A percentile compares a stretch with the other conserved stretches of the same genome.
Conservation (phyloP, 768 basidiomycete species). For the Lentinula aciculospora region DNA sequence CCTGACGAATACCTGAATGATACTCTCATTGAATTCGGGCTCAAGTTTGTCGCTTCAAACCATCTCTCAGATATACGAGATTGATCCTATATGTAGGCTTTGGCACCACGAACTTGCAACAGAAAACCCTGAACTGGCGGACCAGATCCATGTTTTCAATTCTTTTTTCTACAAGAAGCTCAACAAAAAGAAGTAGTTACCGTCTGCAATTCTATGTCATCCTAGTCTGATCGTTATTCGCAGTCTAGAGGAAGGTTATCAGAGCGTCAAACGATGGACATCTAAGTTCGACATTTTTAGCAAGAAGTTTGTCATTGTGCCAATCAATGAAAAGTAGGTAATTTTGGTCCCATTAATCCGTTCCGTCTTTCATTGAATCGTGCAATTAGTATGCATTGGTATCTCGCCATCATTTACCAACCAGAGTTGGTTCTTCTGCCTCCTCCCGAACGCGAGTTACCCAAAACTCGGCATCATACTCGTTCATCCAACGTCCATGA, state of each 20-base stretch:
- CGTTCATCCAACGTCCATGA: neutral
- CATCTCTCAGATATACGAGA: constrained; percentile 4
- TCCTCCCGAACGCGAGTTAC: constrained; percentile 17
- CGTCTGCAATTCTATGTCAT: constrained; percentile 2
- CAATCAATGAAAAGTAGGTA: constrained; percentile 92
- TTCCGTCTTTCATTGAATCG: neutral
- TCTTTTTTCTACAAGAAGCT: constrained; percentile 98
- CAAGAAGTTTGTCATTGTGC: constrained; percentile 91
- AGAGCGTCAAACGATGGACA: constrained; percentile 92
- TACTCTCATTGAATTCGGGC: constrained; percentile 91
- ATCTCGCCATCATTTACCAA: constrained; percentile 87
- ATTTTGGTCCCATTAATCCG: neutral
- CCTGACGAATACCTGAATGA: constrained; percentile 92
- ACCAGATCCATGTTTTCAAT: constrained; percentile 86
- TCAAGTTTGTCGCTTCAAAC: constrained; percentile 46
- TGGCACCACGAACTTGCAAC: constrained; percentile 60
- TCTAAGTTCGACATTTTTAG: constrained; percentile 80
- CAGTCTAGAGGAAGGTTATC: constrained; percentile 62
- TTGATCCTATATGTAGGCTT: constrained; percentile 37
- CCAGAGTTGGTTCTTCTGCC: constrained; percentile 61
- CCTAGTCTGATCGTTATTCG: neutral
- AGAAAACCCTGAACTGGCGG: constrained; percentile 53
- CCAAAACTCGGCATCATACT: neutral
- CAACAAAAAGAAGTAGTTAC: constrained; percentile 56
- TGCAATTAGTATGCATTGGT: constrained; percentile 82